Percentiles rank a stretch among this genome's conserved stretches.
These are phyloP conservation scores for Nicotiana noctiflora DNA, from an alignment of 257 asterid genomes.

Conservation along the genomic window DNA sequence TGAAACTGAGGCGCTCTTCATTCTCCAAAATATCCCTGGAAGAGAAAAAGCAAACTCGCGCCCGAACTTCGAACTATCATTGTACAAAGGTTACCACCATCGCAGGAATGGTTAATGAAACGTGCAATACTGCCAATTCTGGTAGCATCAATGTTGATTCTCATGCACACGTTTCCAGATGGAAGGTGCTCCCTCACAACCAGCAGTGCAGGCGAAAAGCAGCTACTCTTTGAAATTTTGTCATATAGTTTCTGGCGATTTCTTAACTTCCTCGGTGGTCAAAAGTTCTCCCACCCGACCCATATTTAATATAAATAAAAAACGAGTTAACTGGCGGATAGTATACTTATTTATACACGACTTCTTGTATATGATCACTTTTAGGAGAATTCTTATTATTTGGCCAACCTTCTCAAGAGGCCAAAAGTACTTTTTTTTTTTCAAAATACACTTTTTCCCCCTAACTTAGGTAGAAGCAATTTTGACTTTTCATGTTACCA, in stretches of 20 bases:
- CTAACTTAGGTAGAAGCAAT: too few species aligned
- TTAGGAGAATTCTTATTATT: too few species aligned
- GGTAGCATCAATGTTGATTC: constrained; percentile 88
- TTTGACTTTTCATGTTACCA: too few species aligned
- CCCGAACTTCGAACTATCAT: constrained; percentile 67
- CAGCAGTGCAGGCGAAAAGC: constrained; percentile 53
- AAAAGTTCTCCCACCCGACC: constrained; percentile 93
- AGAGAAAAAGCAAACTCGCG: constrained; percentile 80
- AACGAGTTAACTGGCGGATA: too few species aligned
- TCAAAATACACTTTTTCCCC: too few species aligned
- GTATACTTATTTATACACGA: too few species aligned
- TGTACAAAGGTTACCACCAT: constrained; percentile 72
- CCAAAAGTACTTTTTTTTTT: too few species aligned
- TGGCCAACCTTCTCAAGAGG: too few species aligned
- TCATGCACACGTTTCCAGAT: constrained; percentile 55
- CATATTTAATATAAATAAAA: too few species aligned
- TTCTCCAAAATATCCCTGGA: constrained; percentile 45
- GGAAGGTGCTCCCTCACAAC: constrained; percentile 84
- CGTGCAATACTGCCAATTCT: constrained; percentile 66
- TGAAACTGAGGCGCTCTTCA: constrained; percentile 74
- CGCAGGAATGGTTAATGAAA: constrained; percentile 88
- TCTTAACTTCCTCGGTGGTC: constrained; percentile 63
- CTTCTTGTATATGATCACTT: too few species aligned
- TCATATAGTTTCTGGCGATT: constrained; percentile 57
- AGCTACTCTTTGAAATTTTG: constrained; percentile 24